Evolutionary conservation across 495 filamentous ascomycete species (phyloP), one percentile per base, ranked within the genome.

Genomic region (Penicillium riverlandense): DNA sequence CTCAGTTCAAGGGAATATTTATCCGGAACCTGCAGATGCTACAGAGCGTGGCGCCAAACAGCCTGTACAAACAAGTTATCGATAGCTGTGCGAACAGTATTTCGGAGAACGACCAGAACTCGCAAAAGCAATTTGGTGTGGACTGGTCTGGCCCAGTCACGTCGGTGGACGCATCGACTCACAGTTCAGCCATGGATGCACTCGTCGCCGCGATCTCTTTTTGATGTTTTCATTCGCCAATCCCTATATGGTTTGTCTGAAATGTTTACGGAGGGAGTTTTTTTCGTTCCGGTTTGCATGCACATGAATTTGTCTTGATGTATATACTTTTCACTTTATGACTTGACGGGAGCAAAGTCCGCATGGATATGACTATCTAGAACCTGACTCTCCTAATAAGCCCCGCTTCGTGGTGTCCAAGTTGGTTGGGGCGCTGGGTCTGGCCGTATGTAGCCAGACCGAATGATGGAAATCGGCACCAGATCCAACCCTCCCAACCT

Each of bases 1-100:
- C 70, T 8, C 83, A 88, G 59, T 91, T 91, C 76, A 91, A 89
- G 64, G 86, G 86, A 29, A 74, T 86, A 13, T 88, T 89, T 54
- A 77, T 87, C 52, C 76, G 86, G 7, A 88, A 88, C 51, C 63
- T 90, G 35, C 62, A 67, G 22, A 68, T 72, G 29, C 55, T 90
- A 45, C 71, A 86, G 6, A 46, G 57, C 13, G 77, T 61, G 0
- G 67, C 71, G 0, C 77, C 79, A 5, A 55, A 78, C 28, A 62
- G 72, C 8, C 52, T 49, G 12, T 83, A 78, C 47, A 62, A 65
- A 43, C 61, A 58, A 15, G 79, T 82, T 11, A 76, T 90, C 35
- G 60, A 63, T 15, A 70, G 60, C 35, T 86, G 82, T 36, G 84
- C 83, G 8, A 71, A 82, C 47, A 74, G 77, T 40, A 83, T 88